Conservation (phyloP, 75 land plant genomes). For the Pinus albicaulis region DNA sequence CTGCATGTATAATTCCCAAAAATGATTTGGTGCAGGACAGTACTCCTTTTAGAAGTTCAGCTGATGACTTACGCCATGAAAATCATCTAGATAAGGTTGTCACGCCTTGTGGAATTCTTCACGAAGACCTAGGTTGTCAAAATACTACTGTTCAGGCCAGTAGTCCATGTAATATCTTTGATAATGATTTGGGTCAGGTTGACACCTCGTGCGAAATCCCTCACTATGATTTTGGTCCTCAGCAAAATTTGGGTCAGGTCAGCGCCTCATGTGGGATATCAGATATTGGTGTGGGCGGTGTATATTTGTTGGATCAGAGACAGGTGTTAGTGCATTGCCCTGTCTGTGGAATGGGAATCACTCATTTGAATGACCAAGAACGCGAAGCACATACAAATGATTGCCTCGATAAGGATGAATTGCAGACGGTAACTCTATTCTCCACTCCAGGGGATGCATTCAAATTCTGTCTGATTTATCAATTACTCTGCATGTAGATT, state of each 20-base stretch:
- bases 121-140: background rate
- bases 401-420: constrained; percentile 60
- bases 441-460: background rate
- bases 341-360: constrained; percentile 63
- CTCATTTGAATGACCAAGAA: constrained; percentile 41
- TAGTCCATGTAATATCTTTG: background rate
- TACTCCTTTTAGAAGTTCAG: background rate
- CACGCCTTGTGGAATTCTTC: background rate
- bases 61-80: background rate
- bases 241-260: background rate
- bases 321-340: constrained; percentile 35
- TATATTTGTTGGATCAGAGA: background rate
- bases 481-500: background rate
- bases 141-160: background rate
- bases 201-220: background rate
- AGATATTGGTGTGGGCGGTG: background rate
- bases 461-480: background rate
- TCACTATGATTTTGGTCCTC: background rate
- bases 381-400: constrained; percentile 73
- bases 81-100: background rate
- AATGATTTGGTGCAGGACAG: background rate
- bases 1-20: background rate
- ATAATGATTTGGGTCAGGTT: background rate
- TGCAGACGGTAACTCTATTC: constrained; percentile 9
- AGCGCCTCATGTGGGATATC: background rate